Evolutionary conservation across 306 rosid species (phyloP).

Genomic region (Vicia faba): DNA sequence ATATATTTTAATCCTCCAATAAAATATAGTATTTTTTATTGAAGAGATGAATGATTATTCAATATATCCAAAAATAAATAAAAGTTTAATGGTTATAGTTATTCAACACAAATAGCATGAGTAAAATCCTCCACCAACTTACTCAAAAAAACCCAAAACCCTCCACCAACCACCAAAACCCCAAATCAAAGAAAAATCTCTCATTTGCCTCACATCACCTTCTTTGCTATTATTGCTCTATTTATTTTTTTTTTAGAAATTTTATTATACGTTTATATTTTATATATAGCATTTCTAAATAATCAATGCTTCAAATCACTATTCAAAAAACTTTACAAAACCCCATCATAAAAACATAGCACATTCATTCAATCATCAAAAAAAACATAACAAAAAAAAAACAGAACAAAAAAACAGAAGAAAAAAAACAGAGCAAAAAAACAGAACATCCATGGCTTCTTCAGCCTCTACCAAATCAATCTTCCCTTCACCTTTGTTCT

Average conservation of each 20-base stretch:
- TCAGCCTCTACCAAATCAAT: conserved; percentile 47
- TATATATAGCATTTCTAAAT: conserved; percentile 19
- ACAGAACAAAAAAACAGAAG: background rate
- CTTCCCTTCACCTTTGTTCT: conserved; percentile 28
- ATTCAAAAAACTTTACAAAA: background rate
- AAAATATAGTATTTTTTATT: background rate
- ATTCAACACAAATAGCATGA: conserved; percentile 1
- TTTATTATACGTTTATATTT: conserved; percentile 10
- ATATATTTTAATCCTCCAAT: no score
- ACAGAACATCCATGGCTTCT: conserved; percentile 52
- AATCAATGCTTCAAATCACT: background rate
- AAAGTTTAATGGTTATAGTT: background rate
- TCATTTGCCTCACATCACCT: background rate
- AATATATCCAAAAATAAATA: background rate
- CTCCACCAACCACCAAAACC: background rate
- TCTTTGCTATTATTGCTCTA: background rate
- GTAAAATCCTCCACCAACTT: conserved; percentile 5
- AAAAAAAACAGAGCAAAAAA: background rate
- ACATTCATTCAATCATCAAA: background rate
- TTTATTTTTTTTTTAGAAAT: background rate
- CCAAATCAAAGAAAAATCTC: background rate
- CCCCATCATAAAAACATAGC: background rate
- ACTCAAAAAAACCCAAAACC: background rate
- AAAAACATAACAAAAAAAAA: background rate
- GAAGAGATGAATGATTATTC: background rate